Evolutionary conservation across 1,139 yeast species (phyloP), one percentile per base, ranked within the genome.

Genomic region (Lodderomyces beijingensis): DNA sequence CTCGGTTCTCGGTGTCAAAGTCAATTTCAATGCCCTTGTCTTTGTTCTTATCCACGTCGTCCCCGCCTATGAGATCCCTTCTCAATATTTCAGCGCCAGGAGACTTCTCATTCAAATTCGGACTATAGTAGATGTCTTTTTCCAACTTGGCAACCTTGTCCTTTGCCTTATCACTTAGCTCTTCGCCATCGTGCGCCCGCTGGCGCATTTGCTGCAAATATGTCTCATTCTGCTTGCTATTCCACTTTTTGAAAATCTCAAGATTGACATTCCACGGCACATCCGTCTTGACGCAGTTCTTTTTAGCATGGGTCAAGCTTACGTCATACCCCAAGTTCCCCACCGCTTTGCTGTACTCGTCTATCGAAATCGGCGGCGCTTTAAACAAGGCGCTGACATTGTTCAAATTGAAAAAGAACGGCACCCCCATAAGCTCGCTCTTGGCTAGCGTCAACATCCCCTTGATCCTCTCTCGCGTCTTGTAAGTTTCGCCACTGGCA

Each of bases 391-490:
- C 79, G 1, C 94, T 76, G 27, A 89, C 51, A 36, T 78, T 77
- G 40, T 89, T 82, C 30, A 94, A 81, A 37, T 85, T 77, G 60
- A 89, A 80, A 57, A 86, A 91, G 51, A 89, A 87, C 16, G 93
- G 94, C 1, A 70, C 56, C 25, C 69, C 70, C 5, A 1, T 72
- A 59, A 89, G 53, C 57, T 91, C 98, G 38, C 72, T 72, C 28
- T 59, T 53, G 3, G 96, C 97, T 48, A 89, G 64, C 0, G 93
- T 83, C 29, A 88, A 65, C 97, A 91, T 91, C 5, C 98, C 97
- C 53, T 78, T 77, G 32, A 91, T 85, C 49, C 99, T 71, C 38
- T 84, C 83, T 15, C 74, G 65, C 0, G 99, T 93, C 12, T 30
- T 26, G 23, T 41, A 32, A n/a, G 32, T 26, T 10, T 17, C 16